Evolutionary conservation across 139 green algal genomes (phyloP).

Genomic region (Coelastrella sp.): DNA sequence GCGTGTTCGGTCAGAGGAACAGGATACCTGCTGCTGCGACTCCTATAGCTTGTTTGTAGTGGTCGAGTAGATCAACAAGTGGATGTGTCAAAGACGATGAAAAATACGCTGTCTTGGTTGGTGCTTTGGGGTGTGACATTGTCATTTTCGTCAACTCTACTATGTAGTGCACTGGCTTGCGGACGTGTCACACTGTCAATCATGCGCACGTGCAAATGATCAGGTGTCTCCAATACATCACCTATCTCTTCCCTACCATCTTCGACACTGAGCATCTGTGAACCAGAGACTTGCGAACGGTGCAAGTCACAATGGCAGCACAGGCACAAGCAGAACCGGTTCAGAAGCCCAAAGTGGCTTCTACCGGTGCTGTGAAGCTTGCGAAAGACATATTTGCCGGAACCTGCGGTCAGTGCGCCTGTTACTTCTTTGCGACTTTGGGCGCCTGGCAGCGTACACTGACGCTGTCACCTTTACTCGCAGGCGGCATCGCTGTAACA

Average conservation of each 20-base stretch:
- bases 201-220: too few relatives aligned
- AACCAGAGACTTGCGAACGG: too few relatives aligned
- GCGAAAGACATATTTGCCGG: conserved; percentile 83
- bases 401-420: conserved; percentile 70
- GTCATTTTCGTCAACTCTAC: conserved; percentile 7
- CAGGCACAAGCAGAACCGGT: neutral
- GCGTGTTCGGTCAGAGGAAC: neutral
- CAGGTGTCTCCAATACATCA: too few relatives aligned
- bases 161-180: neutral
- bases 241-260: too few relatives aligned
- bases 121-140: neutral
- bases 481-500: conserved; percentile 92
- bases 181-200: too few relatives aligned
- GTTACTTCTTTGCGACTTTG: neutral
- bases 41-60: too few relatives aligned
- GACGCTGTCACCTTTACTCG: neutral
- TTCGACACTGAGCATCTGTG: too few relatives aligned
- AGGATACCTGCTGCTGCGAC: neutral
- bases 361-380: conserved; percentile 36
- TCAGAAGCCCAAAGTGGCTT: conserved; percentile 28
- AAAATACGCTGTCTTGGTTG: too few relatives aligned
- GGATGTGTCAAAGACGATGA: too few relatives aligned
- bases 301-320: neutral
- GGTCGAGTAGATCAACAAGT: too few relatives aligned
- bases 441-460: neutral